phyloP scores from a whole-genome alignment of 2,329 filamentous ascomycete species.

The Fusarium sp. region DNA sequence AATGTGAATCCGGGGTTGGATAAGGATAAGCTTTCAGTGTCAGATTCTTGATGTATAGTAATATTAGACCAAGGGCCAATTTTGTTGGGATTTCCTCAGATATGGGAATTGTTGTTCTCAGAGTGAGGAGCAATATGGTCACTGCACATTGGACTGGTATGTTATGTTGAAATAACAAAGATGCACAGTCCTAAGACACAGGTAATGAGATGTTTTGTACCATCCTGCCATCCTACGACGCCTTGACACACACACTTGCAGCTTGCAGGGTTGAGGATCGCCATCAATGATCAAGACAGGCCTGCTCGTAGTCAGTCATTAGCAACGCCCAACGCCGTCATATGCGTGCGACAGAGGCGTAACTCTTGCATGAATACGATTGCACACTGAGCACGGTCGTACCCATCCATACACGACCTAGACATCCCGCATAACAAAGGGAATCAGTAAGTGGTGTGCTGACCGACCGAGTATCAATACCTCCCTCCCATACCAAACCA shows the following conservation, averaged over 20 bases:
- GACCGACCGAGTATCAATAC: conserved; percentile 4
- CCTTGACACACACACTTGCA: not conserved
- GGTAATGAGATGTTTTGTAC: conserved; percentile 1
- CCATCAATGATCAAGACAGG: conserved; percentile 1
- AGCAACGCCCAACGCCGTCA: conserved; percentile 4
- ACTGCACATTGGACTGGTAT: not conserved
- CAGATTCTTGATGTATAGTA: not conserved
- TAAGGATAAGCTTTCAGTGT: not conserved
- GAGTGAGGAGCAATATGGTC: not conserved
- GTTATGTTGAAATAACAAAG: not conserved
- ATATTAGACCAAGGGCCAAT: not conserved
- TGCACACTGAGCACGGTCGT: conserved; percentile 19
- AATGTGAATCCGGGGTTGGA: conserved; percentile 17
- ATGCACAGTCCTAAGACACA: conserved; percentile 13
- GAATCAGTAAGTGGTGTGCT: conserved; percentile 11
- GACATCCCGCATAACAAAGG: conserved; percentile 5
- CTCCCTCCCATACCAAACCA: not conserved
- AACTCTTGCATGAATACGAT: conserved; percentile 17
- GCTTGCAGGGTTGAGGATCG: conserved; percentile 1
- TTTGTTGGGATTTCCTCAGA: conserved; percentile 21
- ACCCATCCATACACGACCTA: conserved; percentile 1
- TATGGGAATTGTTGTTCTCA: not conserved
- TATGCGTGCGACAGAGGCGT: conserved; percentile 21
- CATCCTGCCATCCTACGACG: not conserved
- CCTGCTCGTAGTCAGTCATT: not conserved